Conservation (phyloP, 108 stramenopile species). For the Asterionellopsis glacialis region DNA sequence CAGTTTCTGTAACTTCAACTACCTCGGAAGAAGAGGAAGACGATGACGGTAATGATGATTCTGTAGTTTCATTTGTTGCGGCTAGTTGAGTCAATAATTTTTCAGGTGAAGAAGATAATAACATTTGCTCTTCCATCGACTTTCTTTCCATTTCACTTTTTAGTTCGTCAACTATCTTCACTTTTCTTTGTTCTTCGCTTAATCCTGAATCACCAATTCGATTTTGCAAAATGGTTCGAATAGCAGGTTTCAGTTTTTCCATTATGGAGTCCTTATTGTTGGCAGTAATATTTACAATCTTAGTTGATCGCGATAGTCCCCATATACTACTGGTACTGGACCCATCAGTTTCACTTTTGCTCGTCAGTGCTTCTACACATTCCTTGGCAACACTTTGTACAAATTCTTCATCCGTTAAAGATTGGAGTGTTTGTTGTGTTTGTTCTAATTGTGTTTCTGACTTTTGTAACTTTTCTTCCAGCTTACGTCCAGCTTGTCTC, state of each 20-base stretch:
- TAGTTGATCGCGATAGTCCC: not conserved
- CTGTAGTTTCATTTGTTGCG: not conserved
- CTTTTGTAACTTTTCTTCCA: conserved; percentile 4
- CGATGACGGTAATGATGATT: not conserved
- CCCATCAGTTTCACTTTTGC: not conserved
- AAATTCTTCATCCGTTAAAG: not conserved
- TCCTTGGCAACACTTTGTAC: conserved; percentile 4
- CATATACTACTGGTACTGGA: not conserved
- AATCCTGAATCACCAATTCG: not conserved
- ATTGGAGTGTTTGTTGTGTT: not conserved
- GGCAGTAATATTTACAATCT: not conserved
- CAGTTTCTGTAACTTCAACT: not conserved
- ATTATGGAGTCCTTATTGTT: not conserved
- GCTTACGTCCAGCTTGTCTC: conserved; percentile 23
- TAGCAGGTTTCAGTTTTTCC: not conserved
- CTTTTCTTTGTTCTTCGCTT: not conserved
- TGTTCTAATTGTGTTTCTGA: not conserved
- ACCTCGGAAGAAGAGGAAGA: not conserved
- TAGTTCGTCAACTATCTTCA: not conserved
- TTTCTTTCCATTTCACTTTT: not conserved
- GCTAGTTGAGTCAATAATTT: too few species aligned
- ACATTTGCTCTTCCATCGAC: too few species aligned
- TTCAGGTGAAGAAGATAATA: too few species aligned
- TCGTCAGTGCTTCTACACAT: conserved; percentile 4
- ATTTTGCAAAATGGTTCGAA: not conserved